Percentiles rank a stretch among this genome's conserved stretches.
Conservation (phyloP, 768 basidiomycete species). For the Hericium erinaceus region DNA sequence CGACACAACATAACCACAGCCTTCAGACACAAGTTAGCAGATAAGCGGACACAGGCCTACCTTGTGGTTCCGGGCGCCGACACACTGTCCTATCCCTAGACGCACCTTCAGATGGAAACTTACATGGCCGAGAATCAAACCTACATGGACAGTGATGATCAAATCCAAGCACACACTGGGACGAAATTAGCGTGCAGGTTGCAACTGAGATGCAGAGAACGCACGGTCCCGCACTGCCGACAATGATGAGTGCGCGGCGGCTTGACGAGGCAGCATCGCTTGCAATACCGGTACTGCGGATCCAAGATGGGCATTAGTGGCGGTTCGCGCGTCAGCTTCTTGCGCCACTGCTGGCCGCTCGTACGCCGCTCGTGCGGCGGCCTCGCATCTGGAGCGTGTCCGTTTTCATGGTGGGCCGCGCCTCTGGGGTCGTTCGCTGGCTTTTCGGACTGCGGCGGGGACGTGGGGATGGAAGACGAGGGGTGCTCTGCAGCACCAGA, state of each 20-base stretch:
- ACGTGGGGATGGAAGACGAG: too few relatives aligned
- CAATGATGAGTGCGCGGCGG: conserved; percentile 77
- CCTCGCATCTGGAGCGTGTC: too few relatives aligned
- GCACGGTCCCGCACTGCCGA: conserved; percentile 69
- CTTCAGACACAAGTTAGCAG: background rate
- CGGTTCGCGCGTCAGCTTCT: conserved; percentile 18
- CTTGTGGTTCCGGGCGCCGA: conserved; percentile 88
- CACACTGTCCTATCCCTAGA: conserved; percentile 87
- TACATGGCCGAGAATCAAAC: conserved; percentile 17
- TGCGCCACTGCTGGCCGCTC: background rate
- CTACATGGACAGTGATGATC: conserved; percentile 88
- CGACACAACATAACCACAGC: background rate
- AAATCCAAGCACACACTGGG: conserved; percentile 70
- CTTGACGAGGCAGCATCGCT: conserved; percentile 53
- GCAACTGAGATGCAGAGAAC: conserved; percentile 19
- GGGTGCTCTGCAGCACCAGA: too few relatives aligned
- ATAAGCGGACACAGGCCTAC: conserved; percentile 26
- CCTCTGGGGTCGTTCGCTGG: background rate
- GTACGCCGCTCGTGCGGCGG: background rate
- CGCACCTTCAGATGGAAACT: background rate
- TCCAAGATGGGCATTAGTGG: conserved; percentile 38
- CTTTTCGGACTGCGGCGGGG: background rate
- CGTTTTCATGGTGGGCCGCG: too few relatives aligned
- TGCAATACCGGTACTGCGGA: conserved; percentile 63
- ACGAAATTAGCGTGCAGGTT: background rate